A percentile compares a stretch with the other conserved stretches of the same genome.
phyloP scores from a whole-genome alignment of 306 rosid genomes.

The Prunus davidiana region DNA sequence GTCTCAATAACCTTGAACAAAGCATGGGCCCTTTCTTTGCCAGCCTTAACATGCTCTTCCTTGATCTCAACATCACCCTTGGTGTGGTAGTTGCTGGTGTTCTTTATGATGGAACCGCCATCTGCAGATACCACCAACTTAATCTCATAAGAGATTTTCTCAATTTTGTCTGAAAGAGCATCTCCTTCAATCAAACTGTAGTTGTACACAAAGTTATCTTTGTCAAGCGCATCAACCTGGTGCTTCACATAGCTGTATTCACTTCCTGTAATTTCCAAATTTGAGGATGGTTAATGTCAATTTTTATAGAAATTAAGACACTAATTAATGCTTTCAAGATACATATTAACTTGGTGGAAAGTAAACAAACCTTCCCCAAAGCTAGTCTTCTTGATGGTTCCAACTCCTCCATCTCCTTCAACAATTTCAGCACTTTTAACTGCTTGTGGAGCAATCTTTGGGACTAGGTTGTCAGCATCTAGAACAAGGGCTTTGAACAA shows the following conservation, averaged over 20 bases:
- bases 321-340: no score
- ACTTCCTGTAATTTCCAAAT: conserved; percentile 17
- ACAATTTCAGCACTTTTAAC: conserved; percentile 27
- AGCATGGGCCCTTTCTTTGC: conserved; percentile 27
- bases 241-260: conserved; percentile 17
- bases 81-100: conserved; percentile 16
- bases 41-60: conserved; percentile 24
- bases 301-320: no score
- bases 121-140: conserved; percentile 27
- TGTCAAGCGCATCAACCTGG: conserved; percentile 39
- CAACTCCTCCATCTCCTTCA: conserved; percentile 49
- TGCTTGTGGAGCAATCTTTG: conserved; percentile 27
- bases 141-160: conserved; percentile 35
- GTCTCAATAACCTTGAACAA: not conserved
- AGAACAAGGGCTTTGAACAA: conserved; percentile 48
- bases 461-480: conserved; percentile 43
- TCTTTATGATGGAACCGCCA: conserved; percentile 39
- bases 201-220: conserved; percentile 26
- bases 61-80: not conserved
- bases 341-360: not conserved
- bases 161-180: conserved; percentile 31
- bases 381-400: conserved; percentile 49
- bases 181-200: conserved; percentile 13
- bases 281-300: not conserved
- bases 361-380: conserved; percentile 19